phyloP scores from a whole-genome alignment of 257 asterid genomes.

The Solanum ossicruentum region DNA sequence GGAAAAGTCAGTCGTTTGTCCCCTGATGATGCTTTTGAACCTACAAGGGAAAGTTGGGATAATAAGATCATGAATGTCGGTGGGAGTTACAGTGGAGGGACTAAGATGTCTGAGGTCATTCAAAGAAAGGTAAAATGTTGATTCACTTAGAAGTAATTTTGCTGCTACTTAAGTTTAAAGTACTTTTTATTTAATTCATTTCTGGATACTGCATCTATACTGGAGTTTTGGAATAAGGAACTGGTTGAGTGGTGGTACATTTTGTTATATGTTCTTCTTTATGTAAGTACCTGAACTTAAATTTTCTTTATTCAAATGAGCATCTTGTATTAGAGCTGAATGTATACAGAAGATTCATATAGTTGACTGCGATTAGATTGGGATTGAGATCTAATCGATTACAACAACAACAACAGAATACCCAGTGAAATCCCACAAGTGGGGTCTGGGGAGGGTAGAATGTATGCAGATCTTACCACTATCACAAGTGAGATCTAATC shows the following conservation, averaged over 20 bases:
- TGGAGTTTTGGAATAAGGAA: not conserved
- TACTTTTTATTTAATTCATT: not conserved
- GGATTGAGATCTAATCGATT: not conserved
- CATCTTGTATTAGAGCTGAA: not conserved
- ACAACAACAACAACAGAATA: no score
- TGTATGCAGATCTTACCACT: no score
- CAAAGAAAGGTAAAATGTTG: conserved; percentile 78
- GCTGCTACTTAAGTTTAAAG: not conserved
- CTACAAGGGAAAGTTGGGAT: conserved; percentile 41
- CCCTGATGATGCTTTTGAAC: conserved; percentile 46
- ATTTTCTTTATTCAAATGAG: not conserved
- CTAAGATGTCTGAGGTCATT: conserved; percentile 63
- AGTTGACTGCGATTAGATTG: not conserved
- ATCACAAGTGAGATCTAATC: not conserved
- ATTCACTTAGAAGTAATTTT: not conserved
- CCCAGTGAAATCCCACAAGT: no score
- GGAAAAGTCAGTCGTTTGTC: conserved; percentile 30
- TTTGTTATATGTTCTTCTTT: not conserved
- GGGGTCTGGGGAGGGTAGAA: no score
- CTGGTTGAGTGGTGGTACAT: not conserved
- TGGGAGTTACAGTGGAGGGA: conserved; percentile 40
- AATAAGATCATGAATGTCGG: conserved; percentile 28
- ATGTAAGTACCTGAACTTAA: not conserved
- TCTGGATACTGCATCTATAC: not conserved
- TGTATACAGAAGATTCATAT: not conserved